Conservation (phyloP, 306 rosid genomes). For the Boehmeria nivea region DNA sequence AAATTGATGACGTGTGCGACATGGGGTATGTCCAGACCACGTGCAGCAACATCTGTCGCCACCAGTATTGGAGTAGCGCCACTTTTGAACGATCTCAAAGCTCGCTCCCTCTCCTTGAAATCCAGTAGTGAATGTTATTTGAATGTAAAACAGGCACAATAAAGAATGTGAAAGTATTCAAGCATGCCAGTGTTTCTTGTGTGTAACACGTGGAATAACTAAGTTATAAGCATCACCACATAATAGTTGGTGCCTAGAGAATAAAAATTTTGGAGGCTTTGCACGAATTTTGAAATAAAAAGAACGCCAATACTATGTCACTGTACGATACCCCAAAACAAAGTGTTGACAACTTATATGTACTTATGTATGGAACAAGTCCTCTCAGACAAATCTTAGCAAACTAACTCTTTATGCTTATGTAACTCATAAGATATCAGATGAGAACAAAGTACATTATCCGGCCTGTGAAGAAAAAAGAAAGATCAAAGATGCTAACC, state of each 20-base stretch:
- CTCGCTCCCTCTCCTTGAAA: slow-evolving; percentile 31
- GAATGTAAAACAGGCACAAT: no score
- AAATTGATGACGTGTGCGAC: slow-evolving; percentile 43
- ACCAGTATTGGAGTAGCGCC: slow-evolving; percentile 29
- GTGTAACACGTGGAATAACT: no score
- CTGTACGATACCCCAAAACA: not conserved
- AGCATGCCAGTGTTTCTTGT: no score
- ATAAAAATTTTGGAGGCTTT: no score
- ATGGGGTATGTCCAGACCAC: slow-evolving; percentile 36
- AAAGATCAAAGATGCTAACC: slow-evolving; percentile 8
- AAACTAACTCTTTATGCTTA: not conserved
- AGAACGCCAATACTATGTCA: no score
- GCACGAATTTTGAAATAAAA: no score
- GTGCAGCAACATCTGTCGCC: slow-evolving; percentile 37
- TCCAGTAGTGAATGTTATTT: not conserved
- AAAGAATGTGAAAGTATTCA: no score
- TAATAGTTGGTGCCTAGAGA: no score
- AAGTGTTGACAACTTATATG: not conserved
- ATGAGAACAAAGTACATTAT: not conserved
- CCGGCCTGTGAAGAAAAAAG: not conserved
- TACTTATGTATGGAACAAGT: not conserved
- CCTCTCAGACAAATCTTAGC: not conserved
- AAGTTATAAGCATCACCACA: no score
- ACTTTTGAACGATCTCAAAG: slow-evolving; percentile 29
- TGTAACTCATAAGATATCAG: not conserved